phyloP scores from a whole-genome alignment of 2,329 filamentous ascomycete species.

The Chrysoporthe cubensis region DNA sequence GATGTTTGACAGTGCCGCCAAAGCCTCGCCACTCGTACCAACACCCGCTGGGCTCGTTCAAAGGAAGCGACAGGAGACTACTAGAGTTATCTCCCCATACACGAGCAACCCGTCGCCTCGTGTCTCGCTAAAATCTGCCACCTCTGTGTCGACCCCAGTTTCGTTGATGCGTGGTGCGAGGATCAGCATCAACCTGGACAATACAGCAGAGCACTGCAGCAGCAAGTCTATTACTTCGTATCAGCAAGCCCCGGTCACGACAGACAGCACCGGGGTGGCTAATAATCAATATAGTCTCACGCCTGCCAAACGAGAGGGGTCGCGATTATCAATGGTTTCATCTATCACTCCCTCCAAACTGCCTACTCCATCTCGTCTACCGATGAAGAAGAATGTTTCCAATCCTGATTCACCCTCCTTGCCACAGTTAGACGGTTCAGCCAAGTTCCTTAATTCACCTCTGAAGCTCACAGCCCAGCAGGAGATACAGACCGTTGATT shows the following conservation, averaged over 20 bases:
- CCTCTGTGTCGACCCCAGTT: conserved; percentile 20
- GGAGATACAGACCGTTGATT: conserved; percentile 9
- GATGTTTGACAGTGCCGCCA: conserved; percentile 49
- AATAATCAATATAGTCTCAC: background rate
- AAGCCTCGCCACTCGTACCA: conserved; percentile 31
- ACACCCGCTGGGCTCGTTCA: conserved; percentile 17
- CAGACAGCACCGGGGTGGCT: background rate
- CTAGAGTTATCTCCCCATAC: conserved; percentile 25
- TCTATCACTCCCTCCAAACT: background rate
- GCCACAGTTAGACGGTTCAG: conserved; percentile 21
- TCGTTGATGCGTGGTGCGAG: conserved; percentile 21
- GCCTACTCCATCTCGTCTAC: conserved; percentile 18
- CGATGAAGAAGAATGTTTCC: conserved; percentile 12
- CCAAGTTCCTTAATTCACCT: background rate
- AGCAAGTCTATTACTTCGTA: conserved; percentile 15
- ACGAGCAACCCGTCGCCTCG: conserved; percentile 26
- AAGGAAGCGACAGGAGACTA: conserved; percentile 22
- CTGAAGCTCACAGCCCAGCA: conserved; percentile 16
- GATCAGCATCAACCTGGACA: conserved; percentile 11
- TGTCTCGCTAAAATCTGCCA: conserved; percentile 15
- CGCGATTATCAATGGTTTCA: background rate
- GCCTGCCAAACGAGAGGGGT: background rate
- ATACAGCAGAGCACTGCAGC: background rate
- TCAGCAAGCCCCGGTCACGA: background rate
- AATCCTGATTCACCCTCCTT: background rate